These are phyloP conservation scores for Argentina anserina DNA, from an alignment of 306 rosid species.

Conservation along the genomic window DNA sequence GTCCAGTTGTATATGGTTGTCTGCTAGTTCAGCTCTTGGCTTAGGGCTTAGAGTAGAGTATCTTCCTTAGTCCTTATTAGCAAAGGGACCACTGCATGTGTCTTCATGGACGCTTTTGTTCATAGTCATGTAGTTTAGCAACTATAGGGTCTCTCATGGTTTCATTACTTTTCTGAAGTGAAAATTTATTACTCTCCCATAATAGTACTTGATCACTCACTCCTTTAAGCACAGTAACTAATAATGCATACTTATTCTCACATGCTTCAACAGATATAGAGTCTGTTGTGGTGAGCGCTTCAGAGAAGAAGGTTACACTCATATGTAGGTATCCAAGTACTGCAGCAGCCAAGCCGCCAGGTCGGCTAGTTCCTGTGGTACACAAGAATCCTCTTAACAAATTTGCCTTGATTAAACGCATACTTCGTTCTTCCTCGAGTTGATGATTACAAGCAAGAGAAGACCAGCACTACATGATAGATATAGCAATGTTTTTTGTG, in stretches of 20 bases:
- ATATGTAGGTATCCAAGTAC: constrained; percentile 47
- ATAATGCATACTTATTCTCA: background rate
- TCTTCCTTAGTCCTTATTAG: background rate
- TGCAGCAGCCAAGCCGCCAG: constrained; percentile 29
- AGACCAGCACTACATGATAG: too few relatives aligned
- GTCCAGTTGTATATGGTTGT: constrained; percentile 1
- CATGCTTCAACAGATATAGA: constrained; percentile 52
- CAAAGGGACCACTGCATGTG: constrained; percentile 22
- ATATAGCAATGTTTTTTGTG: background rate
- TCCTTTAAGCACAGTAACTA: background rate
- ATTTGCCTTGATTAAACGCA: constrained; percentile 39
- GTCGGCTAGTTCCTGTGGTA: constrained; percentile 34
- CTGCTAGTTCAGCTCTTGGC: background rate
- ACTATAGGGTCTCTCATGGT: background rate
- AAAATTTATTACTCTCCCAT: background rate
- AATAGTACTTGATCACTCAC: background rate
- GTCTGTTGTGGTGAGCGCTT: constrained; percentile 56
- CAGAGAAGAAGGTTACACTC: constrained; percentile 70
- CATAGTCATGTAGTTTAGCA: background rate
- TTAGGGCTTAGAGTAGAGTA: background rate
- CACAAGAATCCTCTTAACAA: constrained; percentile 36
- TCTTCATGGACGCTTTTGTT: background rate
- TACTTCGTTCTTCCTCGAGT: constrained; percentile 40
- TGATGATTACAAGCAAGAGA: constrained; percentile 6
- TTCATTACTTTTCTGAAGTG: background rate